These are phyloP conservation scores for Paraphoma chrysanthemicola DNA, from an alignment of 2,329 filamentous ascomycete species.

Conservation along the genomic window DNA sequence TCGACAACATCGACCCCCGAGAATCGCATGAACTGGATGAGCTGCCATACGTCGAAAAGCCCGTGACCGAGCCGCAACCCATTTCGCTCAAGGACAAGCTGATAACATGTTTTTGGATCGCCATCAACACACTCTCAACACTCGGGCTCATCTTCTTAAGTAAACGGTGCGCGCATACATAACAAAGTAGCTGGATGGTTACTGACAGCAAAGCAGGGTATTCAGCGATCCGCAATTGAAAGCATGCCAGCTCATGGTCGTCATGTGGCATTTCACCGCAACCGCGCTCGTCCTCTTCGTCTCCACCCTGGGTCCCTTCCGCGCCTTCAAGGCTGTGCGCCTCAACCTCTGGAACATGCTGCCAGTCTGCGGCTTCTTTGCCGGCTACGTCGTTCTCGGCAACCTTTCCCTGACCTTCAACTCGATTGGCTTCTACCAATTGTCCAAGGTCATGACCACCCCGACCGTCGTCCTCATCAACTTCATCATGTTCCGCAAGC, in stretches of 20 bases:
- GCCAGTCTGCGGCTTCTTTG: constrained; percentile 56
- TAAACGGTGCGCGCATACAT: constrained; percentile 46
- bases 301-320: constrained; percentile 51
- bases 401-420: constrained; percentile 57
- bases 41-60: constrained; percentile 45
- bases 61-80: constrained; percentile 26
- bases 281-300: constrained; percentile 54
- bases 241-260: constrained; percentile 55
- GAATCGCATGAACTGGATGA: constrained; percentile 42
- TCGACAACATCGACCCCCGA: constrained; percentile 47
- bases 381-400: constrained; percentile 55
- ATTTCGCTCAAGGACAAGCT: constrained; percentile 46
- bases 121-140: constrained; percentile 53
- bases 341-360: constrained; percentile 54
- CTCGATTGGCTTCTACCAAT: constrained; percentile 57
- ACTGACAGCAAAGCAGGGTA: constrained; percentile 46
- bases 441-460: constrained; percentile 58
- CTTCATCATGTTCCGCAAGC: constrained; percentile 53
- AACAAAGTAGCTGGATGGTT: background rate
- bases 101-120: constrained; percentile 50
- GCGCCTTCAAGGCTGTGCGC: constrained; percentile 54
- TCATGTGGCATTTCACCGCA: constrained; percentile 57
- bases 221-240: constrained; percentile 54
- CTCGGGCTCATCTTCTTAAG: constrained; percentile 55
- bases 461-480: constrained; percentile 56